Evolutionary conservation across 2,329 filamentous ascomycete species (phyloP).

Genomic region (Diplodia seriata): DNA sequence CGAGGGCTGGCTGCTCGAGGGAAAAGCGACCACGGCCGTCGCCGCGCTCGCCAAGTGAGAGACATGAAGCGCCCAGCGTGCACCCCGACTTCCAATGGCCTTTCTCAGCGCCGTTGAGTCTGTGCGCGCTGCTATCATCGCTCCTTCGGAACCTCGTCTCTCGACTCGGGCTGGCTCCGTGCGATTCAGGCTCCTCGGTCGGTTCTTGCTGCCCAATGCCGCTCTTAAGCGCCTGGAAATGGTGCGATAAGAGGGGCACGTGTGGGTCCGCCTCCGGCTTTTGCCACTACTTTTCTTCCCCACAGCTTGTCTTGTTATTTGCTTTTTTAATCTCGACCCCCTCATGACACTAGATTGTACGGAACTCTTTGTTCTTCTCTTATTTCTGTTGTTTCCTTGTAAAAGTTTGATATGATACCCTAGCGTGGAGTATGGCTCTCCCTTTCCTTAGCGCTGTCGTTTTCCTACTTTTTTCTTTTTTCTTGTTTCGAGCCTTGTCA

Average conservation of each 20-base stretch:
- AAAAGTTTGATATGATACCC: slow-evolving; percentile 27
- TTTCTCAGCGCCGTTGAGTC: neutral
- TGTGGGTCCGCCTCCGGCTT: neutral
- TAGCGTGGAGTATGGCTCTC: slow-evolving; percentile 6
- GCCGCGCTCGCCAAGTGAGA: slow-evolving; percentile 12
- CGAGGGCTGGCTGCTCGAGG: slow-evolving; percentile 18
- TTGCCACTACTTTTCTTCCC: neutral
- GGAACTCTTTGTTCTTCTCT: neutral
- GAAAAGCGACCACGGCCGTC: neutral
- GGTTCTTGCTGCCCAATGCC: neutral
- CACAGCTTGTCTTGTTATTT: neutral
- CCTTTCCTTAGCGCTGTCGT: neutral
- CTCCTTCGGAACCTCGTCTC: neutral
- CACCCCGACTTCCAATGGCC: neutral
- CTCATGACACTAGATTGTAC: slow-evolving; percentile 23
- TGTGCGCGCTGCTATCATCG: neutral
- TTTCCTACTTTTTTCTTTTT: neutral
- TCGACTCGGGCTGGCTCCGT: slow-evolving; percentile 20
- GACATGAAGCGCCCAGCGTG: neutral
- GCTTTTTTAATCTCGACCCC: neutral
- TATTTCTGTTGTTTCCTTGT: neutral
- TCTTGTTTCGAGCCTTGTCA: neutral
- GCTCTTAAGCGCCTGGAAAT: neutral
- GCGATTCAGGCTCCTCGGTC: slow-evolving; percentile 1
- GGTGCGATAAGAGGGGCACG: slow-evolving; percentile 2